Conservation (phyloP, 768 basidiomycete species). For the Pleurotus eryngii region DNA sequence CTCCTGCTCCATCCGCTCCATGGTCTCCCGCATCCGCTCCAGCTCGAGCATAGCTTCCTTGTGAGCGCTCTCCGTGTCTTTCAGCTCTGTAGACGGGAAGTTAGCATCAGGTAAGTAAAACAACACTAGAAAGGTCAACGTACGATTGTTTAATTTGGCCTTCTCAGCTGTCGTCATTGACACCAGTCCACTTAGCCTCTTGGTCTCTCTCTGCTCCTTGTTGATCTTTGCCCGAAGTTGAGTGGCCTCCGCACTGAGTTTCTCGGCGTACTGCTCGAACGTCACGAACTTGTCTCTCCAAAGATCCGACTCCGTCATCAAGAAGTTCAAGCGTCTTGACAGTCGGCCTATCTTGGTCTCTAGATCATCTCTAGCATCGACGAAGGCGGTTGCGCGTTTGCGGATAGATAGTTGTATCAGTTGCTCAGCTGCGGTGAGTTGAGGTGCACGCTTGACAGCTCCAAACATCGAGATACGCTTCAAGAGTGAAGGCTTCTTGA, state of each 20-base stretch:
- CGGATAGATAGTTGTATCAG: slow-evolving; percentile 85
- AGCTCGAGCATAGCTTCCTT: slow-evolving; percentile 78
- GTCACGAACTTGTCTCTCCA: slow-evolving; percentile 95
- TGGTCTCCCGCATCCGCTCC: slow-evolving; percentile 75
- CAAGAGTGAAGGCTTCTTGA: slow-evolving; percentile 85
- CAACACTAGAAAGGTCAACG: slow-evolving; percentile 25
- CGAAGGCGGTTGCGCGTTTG: slow-evolving; percentile 90
- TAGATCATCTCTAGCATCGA: slow-evolving; percentile 89
- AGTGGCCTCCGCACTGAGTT: slow-evolving; percentile 80
- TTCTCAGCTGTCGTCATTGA: slow-evolving; percentile 78
- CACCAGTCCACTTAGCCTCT: slow-evolving; percentile 75
- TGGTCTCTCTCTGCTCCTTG: slow-evolving; percentile 87
- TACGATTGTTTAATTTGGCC: slow-evolving; percentile 72
- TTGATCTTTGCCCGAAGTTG: slow-evolving; percentile 86
- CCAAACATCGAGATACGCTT: slow-evolving; percentile 82
- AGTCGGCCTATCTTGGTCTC: slow-evolving; percentile 92
- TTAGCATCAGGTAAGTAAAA: background rate
- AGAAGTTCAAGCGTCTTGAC: slow-evolving; percentile 81
- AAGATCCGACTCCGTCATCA: slow-evolving; percentile 86
- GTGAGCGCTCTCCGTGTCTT: slow-evolving; percentile 80
- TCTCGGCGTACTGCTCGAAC: slow-evolving; percentile 92
- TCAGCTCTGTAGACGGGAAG: slow-evolving; percentile 52
- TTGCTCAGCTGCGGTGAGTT: slow-evolving; percentile 78
- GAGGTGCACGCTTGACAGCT: slow-evolving; percentile 63
- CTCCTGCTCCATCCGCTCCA: slow-evolving; percentile 87